A percentile compares a stretch with the other conserved stretches of the same genome.
Conservation (phyloP, 352 stramenopile species). For the Detonula confervacea region DNA sequence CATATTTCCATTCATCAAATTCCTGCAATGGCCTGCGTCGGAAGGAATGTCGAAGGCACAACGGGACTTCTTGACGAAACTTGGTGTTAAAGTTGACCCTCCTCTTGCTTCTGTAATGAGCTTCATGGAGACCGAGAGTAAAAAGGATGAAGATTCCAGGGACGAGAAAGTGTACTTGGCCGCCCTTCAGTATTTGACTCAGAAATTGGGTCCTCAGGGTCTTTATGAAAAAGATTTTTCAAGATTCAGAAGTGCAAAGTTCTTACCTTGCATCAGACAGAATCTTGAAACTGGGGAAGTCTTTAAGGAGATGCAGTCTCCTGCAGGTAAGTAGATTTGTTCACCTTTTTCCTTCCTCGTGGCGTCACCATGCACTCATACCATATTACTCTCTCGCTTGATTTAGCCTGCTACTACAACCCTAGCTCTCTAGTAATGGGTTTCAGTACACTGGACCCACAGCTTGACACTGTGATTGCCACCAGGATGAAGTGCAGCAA, state of each 20-base stretch:
- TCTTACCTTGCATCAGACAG: conserved; percentile 68
- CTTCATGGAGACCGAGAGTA: conserved; percentile 54
- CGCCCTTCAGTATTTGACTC: conserved; percentile 68
- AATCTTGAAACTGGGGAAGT: conserved; percentile 54
- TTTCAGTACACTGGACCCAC: conserved; percentile 64
- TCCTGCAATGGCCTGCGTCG: conserved; percentile 72
- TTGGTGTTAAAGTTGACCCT: conserved; percentile 64
- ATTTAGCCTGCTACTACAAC: conserved; percentile 63
- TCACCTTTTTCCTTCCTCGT: background rate
- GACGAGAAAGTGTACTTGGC: conserved; percentile 47
- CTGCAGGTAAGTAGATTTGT: conserved; percentile 23
- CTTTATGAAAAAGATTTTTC: conserved; percentile 65
- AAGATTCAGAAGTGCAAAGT: conserved; percentile 52
- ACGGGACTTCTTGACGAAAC: conserved; percentile 69
- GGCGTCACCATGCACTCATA: background rate
- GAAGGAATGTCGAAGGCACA: conserved; percentile 62
- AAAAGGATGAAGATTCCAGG: conserved; percentile 13
- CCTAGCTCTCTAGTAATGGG: conserved; percentile 64
- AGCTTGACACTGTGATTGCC: conserved; percentile 56
- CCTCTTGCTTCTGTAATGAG: conserved; percentile 59
- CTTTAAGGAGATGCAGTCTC: conserved; percentile 52
- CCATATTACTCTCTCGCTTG: background rate
- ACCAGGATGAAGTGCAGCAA: conserved; percentile 54
- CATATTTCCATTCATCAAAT: conserved; percentile 70
- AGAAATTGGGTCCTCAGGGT: conserved; percentile 56